phyloP scores from a whole-genome alignment of 352 stramenopile species.

The Phytophthora pseudosyringae region DNA sequence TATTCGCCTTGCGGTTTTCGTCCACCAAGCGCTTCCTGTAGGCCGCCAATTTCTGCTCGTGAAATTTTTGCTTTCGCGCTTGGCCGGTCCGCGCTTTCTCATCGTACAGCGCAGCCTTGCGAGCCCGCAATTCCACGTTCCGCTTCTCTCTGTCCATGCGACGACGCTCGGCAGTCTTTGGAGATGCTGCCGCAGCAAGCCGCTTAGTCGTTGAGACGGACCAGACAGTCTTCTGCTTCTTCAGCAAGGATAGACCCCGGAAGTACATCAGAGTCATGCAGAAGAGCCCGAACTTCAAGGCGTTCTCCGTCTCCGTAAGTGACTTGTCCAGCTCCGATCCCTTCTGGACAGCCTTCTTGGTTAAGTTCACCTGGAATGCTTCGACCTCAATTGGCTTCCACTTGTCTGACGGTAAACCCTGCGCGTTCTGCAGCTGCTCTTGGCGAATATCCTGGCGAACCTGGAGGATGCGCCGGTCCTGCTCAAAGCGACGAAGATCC shows the following conservation, averaged over 20 bases:
- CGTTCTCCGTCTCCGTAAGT: constrained; percentile 90
- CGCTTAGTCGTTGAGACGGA: constrained; percentile 50
- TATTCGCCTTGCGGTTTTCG: constrained; percentile 70
- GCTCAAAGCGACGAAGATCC: constrained; percentile 66
- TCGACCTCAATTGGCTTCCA: constrained; percentile 79
- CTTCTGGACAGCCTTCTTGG: constrained; percentile 74
- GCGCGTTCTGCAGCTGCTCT: constrained; percentile 47
- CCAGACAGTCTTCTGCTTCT: constrained; percentile 86
- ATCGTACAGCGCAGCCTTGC: constrained; percentile 52
- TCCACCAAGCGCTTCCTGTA: constrained; percentile 70
- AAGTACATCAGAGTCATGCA: constrained; percentile 98
- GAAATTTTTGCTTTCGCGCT: constrained; percentile 68
- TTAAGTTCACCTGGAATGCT: constrained; percentile 52
- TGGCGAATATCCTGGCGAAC: constrained; percentile 36
- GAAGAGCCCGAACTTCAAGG: constrained; percentile 96
- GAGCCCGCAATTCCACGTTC: constrained; percentile 48
- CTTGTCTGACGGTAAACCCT: constrained; percentile 68
- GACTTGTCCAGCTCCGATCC: constrained; percentile 68
- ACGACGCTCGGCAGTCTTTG: constrained; percentile 48
- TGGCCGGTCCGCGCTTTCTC: constrained; percentile 67
- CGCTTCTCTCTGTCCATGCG: constrained; percentile 60
- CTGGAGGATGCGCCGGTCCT: constrained; percentile 52
- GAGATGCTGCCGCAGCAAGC: constrained; percentile 5
- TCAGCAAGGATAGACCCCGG: constrained; percentile 86
- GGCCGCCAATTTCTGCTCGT: constrained; percentile 64